Base-by-base conservation (phyloP, 306 rosid genomes). In the Quercus dentata region DNA sequence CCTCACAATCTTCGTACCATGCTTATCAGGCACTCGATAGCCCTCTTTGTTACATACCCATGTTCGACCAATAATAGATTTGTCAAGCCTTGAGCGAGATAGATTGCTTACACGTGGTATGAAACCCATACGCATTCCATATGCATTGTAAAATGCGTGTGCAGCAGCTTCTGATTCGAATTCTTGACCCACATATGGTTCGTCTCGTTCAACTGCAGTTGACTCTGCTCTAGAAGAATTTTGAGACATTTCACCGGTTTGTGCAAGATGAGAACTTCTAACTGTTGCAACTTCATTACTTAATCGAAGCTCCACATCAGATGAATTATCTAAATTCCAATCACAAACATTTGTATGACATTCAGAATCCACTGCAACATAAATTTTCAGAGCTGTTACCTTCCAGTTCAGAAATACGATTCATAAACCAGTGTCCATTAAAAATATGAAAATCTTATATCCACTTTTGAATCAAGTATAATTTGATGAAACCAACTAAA, bases 11-110 rank as follows among this genome's bases (percentile, higher is more conserved):
- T 80, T 75, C 80, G 74, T 65, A 17, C 77, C 87, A 4, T 73
- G 58, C 75, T 74, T 74, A n/a, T 81, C 61, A 78, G 85, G 76
- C 64, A 52, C 59, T 55, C 82, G 73, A 59, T 77, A 81, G 62
- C 88, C 88, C 80, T 85, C 85, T 78, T 85, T 85, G 85, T 81
- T 85, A 80, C 88, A 85, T 12, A 81, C 88, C 44, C 81, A 52
- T 19, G 85, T 74, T 41, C 85, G 58, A 5, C 79, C 79, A 30
- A 81, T 75, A n/a, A 78, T 8, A 18, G 85, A 65, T n/a, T 82
- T 82, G 35, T 78, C 85, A 21, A 59, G 82, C 51, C 67, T 85
- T 4, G 86, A 83, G 38, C 86, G 83, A 20, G 77, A 76, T 46
- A 83, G 74, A 41, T 79, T 35, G 78, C 64, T 76, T 76, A 83